phyloP scores from a whole-genome alignment of 495 filamentous ascomycete genomes.

The Penicillium diatomitis region DNA sequence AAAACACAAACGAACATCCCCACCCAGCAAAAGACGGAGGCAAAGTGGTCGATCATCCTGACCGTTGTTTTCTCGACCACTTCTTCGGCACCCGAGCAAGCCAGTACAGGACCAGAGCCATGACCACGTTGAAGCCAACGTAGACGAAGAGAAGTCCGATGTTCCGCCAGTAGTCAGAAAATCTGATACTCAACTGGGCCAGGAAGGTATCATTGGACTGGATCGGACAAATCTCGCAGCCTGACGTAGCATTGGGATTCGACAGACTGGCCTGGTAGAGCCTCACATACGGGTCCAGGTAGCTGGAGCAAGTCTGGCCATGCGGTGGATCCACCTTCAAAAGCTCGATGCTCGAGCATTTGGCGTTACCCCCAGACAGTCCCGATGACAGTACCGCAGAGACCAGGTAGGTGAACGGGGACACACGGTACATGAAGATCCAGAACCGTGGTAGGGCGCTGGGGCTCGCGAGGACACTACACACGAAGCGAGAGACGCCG shows the following conservation, averaged over 20 bases:
- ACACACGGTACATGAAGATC: conserved; percentile 79
- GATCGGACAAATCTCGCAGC: conserved; percentile 57
- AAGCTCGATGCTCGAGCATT: conserved; percentile 54
- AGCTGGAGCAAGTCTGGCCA: conserved; percentile 47
- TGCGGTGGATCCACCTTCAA: conserved; percentile 44
- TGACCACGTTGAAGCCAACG: conserved; percentile 69
- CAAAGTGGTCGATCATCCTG: conserved; percentile 7
- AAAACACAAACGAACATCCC: too few relatives aligned
- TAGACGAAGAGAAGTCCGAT: conserved; percentile 64
- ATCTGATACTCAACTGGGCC: conserved; percentile 35
- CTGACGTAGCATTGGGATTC: conserved; percentile 36
- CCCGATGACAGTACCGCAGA: conserved; percentile 52
- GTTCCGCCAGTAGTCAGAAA: conserved; percentile 56
- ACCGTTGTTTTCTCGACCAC: conserved; percentile 32
- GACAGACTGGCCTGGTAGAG: conserved; percentile 43
- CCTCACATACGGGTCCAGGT: conserved; percentile 43
- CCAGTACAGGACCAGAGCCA: conserved; percentile 70
- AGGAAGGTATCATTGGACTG: conserved; percentile 56
- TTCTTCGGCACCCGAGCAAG: conserved; percentile 68
- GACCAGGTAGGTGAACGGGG: conserved; percentile 66
- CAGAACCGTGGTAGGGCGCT: conserved; percentile 59
- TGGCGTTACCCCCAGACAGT: conserved; percentile 47
- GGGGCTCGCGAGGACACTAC: conserved; percentile 59
- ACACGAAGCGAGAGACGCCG: background rate
- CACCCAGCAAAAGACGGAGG: too few relatives aligned